Evolutionary conservation across 768 basidiomycete species (phyloP).

Genomic region (Suillus occidentalis): DNA sequence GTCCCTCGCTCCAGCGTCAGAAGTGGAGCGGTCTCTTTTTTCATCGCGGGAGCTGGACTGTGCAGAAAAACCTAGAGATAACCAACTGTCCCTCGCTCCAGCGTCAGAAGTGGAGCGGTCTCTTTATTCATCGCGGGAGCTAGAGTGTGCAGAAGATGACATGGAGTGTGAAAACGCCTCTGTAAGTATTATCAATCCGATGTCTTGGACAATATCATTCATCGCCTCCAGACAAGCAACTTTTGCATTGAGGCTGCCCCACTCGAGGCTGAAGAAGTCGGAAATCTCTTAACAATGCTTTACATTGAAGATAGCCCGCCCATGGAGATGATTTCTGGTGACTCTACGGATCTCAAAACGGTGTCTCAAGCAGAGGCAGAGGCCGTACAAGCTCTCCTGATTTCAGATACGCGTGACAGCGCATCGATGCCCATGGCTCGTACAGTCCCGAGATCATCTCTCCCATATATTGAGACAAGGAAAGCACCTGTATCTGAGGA

Average conservation of each 20-base stretch:
- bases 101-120: too few species aligned
- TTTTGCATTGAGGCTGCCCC: neutral
- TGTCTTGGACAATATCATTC: too few species aligned
- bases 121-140: too few species aligned
- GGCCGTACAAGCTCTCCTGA: neutral
- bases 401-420: neutral
- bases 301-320: neutral
- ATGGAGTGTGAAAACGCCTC: neutral
- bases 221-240: neutral
- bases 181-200: neutral
- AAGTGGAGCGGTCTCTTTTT: too few species aligned
- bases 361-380: neutral
- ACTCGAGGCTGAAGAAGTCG: neutral
- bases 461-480: neutral
- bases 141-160: too few species aligned
- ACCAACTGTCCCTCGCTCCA: neutral
- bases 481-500: conserved; percentile 1
- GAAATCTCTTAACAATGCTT: neutral
- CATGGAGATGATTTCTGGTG: neutral
- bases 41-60: neutral
- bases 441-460: neutral
- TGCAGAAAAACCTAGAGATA: too few species aligned
- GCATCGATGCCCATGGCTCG: neutral
- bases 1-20: neutral
- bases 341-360: neutral